Base-by-base conservation (phyloP, 2,329 filamentous ascomycete species). In the Alternaria conjuncta region DNA sequence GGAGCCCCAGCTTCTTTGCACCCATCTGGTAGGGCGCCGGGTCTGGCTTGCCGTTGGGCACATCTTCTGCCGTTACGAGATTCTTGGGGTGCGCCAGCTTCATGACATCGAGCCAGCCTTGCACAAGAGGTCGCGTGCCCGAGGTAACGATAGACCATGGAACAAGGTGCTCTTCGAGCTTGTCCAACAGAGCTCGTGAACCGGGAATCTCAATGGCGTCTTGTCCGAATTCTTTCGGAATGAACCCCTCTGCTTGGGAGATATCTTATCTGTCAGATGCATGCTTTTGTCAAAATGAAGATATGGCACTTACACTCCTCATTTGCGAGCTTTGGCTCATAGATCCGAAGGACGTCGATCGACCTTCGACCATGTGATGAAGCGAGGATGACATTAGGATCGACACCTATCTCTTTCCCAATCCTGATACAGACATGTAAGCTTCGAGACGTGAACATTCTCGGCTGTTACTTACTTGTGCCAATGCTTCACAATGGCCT, bases 281-380 rank as follows among this genome's bases (percentile, higher is more conserved):
- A 15, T n/a, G 32, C 44, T 49, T 11, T 45, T n/a, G 44, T 8
- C 21, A 26, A 50, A 30, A 36, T 20, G 32, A 55, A 54, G 18
- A 18, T 36, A 53, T 21, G 7, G 59, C 30, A 88, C 92, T 83
- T 82, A 96, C 93, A 97, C 68, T 97, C 93, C 93, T 92, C 95
- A 72, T 91, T 97, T 45, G 96, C 96, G 78, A 93, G 93, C 71
- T 92, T 89, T 15, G 93, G 92, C 66, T 92, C 90, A 62, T 97
- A 87, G 26, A 94, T 84, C 78, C 88, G 88, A 62, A 99, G 85
- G 3, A 92, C 89, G 73, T 99, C 96, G 74, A 98, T 97, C 70
- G 90, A 93, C 62, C 96, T 86, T 63, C 95, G 89, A 65, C 96
- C 96, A 81, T 99, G 96, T 6, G 94, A 97, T 10, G 93, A 97